phyloP scores from a whole-genome alignment of 257 asterid species.

The Phtheirospermum japonicum region DNA sequence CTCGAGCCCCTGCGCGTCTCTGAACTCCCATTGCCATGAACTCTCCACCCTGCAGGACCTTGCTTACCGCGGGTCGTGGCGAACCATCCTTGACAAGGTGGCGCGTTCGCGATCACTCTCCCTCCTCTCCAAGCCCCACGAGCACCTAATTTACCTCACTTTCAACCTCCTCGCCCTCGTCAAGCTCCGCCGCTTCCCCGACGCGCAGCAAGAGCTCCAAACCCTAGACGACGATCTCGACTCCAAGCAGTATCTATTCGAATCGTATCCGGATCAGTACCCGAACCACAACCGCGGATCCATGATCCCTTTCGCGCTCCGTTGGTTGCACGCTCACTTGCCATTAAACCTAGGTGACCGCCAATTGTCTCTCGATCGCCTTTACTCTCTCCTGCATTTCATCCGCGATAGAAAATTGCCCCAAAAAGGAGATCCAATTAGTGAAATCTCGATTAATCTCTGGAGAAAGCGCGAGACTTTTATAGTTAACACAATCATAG shows the following conservation, averaged over 20 bases:
- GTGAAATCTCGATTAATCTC: conserved; percentile 35
- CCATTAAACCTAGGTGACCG: conserved; percentile 76
- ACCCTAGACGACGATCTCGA: conserved; percentile 59
- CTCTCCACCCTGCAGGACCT: conserved; percentile 77
- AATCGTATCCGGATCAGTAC: conserved; percentile 71
- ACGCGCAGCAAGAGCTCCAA: conserved; percentile 70
- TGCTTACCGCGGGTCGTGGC: conserved; percentile 95
- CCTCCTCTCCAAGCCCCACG: conserved; percentile 79
- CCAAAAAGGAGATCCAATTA: conserved; percentile 16
- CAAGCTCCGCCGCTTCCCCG: conserved; percentile 85
- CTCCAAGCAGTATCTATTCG: conserved; percentile 50
- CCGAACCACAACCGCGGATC: conserved; percentile 64
- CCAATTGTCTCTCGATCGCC: conserved; percentile 73
- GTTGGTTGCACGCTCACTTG: conserved; percentile 81
- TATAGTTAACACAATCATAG: conserved; percentile 67
- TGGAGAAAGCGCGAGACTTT: conserved; percentile 71
- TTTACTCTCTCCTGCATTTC: conserved; percentile 63
- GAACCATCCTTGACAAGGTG: conserved; percentile 79
- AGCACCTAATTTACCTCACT: conserved; percentile 79
- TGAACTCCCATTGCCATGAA: conserved; percentile 75
- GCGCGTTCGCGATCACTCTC: conserved; percentile 82
- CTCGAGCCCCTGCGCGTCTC: conserved; percentile 51
- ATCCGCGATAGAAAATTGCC: conserved; percentile 41
- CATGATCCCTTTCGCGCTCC: conserved; percentile 87
- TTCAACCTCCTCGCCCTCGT: conserved; percentile 78